These are phyloP conservation scores for Lichtheimia corymbifera DNA, from an alignment of 371 early-diverging fungal genomes.

Conservation along the genomic window DNA sequence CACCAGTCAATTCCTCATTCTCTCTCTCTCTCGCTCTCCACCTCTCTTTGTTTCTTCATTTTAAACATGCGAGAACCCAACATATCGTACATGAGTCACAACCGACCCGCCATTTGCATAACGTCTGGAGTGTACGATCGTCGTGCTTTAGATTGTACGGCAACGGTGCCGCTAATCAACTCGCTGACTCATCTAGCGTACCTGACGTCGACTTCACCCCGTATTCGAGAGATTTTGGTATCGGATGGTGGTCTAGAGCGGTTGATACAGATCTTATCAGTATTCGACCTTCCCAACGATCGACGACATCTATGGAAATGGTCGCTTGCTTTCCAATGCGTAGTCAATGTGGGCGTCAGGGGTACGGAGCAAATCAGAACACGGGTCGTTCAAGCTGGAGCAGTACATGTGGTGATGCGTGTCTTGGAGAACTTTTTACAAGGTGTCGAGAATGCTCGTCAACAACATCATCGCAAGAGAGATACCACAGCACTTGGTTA, in stretches of 20 bases:
- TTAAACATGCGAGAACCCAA: conserved; percentile 79
- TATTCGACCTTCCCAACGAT: conserved; percentile 64
- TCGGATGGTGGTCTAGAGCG: conserved; percentile 89
- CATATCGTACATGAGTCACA: conserved; percentile 72
- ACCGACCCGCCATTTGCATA: conserved; percentile 79
- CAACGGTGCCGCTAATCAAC: conserved; percentile 81
- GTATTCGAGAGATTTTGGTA: conserved; percentile 79
- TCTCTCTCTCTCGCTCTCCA: conserved; percentile 1
- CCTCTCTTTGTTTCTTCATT: not conserved
- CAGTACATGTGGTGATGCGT: conserved; percentile 76
- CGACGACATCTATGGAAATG: conserved; percentile 76
- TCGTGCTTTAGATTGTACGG: conserved; percentile 88
- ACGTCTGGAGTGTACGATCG: conserved; percentile 86
- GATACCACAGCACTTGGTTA: not conserved
- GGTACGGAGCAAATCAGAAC: conserved; percentile 81
- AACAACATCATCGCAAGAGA: conserved; percentile 33
- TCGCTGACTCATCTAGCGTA: conserved; percentile 87
- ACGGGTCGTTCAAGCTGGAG: conserved; percentile 83
- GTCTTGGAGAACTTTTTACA: conserved; percentile 73
- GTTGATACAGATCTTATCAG: conserved; percentile 72
- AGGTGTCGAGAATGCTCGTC: conserved; percentile 57
- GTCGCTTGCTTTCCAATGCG: conserved; percentile 82
- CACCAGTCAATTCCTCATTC: not conserved
- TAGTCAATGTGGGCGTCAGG: conserved; percentile 85
- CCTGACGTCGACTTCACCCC: conserved; percentile 79